These are phyloP conservation scores for Leishmania tarentolae DNA, from an alignment of 208 protist genomes.

Conservation along the genomic window DNA sequence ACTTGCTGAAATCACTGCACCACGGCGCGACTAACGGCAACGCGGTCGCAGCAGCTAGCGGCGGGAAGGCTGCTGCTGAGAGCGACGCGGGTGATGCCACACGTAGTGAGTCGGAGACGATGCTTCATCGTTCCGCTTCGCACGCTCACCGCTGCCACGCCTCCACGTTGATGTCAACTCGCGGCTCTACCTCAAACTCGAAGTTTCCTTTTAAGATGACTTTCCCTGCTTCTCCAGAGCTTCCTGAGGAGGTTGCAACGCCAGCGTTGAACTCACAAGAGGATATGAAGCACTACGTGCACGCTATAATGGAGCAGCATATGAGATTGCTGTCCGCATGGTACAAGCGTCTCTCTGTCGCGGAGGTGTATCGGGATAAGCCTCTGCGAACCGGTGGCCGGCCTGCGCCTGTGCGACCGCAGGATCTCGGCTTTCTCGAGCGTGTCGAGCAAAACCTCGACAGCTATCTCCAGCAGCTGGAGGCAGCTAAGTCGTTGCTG, in stretches of 20 bases:
- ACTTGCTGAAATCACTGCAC: neutral
- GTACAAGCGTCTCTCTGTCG: slow-evolving; percentile 31
- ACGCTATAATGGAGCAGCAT: slow-evolving; percentile 31
- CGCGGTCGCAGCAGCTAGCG: neutral
- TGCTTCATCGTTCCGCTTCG: slow-evolving; percentile 3
- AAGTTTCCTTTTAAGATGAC: slow-evolving; percentile 11
- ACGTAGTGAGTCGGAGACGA: neutral
- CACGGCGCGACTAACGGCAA: slow-evolving; percentile 1
- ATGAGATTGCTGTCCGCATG: slow-evolving; percentile 28
- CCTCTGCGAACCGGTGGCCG: slow-evolving; percentile 36
- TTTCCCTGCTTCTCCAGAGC: slow-evolving; percentile 9
- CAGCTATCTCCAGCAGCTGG: slow-evolving; percentile 22
- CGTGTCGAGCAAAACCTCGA: slow-evolving; percentile 14
- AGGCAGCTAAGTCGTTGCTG: slow-evolving; percentile 30
- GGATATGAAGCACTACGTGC: slow-evolving; percentile 36
- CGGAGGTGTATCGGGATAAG: slow-evolving; percentile 42
- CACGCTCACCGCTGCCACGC: slow-evolving; percentile 16
- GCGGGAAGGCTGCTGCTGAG: neutral
- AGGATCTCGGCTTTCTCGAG: slow-evolving; percentile 39
- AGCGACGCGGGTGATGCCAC: neutral
- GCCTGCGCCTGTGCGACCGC: slow-evolving; percentile 31
- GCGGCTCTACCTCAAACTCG: neutral
- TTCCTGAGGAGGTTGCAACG: neutral
- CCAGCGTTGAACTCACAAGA: slow-evolving; percentile 19
- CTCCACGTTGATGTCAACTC: slow-evolving; percentile 7